Evolutionary conservation across 2,329 filamentous ascomycete species (phyloP), one percentile per base, ranked within the genome.

Genomic region (Rasamsonia emersonii): DNA sequence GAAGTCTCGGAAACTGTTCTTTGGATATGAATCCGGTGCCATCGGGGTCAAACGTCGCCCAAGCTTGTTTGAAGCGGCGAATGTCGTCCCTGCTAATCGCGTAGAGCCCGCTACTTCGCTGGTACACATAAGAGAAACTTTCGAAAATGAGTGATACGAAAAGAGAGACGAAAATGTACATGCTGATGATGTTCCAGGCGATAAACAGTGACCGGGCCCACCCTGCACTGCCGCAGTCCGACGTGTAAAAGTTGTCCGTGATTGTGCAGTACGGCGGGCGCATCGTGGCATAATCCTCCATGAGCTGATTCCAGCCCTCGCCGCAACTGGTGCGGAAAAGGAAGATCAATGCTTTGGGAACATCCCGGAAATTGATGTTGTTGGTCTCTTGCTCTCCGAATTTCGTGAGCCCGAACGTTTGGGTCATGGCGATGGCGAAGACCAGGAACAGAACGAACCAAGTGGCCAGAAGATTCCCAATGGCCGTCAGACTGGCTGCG

Each of bases 101-200:
- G 4, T 83, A 86, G 46, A 95, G 72, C n/a, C 86, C 86, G 50
- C 84, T 94, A 39, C 89, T 95, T 41, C 86, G 77, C 63, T 98
- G 93, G 56, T 96, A 98, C 42, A 98, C 91, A 51, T 98, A 98
- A 56, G 86, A 94, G 70, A 98, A 98, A 61, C 88, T 96, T 65
- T 98, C 91, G 63, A 93, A 98, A 46, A 98, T 98, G 56, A 98
- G 77, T 29, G 91, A 98, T 37, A 98, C 89, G 58, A 98, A 98
- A 53, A 98, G 66, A 52, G 89, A 95, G 53, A 96, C 89, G 51
- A 98, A 98, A 50, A 98, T 93, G 63, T 98, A 98, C 91, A 98
- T 98, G 82, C 89, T 96, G 60, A 98, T 73, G 49, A 98, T 89
- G 65, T 98, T 98, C 91, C 91, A 98, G 4, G 82, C 77, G 36